A percentile compares a stretch with the other conserved stretches of the same genome.
Evolutionary conservation across 441 rosid species (phyloP).

Genomic region (Euphorbia schlechtendalii): DNA sequence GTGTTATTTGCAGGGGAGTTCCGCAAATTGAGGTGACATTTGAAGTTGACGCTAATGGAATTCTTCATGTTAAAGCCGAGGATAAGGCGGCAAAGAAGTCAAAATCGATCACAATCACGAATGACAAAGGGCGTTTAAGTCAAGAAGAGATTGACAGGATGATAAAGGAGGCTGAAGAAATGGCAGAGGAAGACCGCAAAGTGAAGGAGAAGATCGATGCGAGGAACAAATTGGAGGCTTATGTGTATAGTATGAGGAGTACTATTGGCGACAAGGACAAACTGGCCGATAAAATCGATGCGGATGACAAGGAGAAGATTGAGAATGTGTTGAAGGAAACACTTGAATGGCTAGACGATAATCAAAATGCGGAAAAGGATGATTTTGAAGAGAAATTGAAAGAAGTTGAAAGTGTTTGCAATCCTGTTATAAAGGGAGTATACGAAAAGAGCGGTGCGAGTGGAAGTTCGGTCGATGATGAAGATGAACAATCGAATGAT

Average conservation of each 20-base stretch:
- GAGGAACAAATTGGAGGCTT: conserved; percentile 46
- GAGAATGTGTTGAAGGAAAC: conserved; percentile 34
- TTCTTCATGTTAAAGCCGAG: conserved; percentile 45
- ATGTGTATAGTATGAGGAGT: conserved; percentile 44
- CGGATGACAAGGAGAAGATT: conserved; percentile 40
- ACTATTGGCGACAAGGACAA: conserved; percentile 39
- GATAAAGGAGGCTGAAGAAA: conserved; percentile 52
- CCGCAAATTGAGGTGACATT: conserved; percentile 56
- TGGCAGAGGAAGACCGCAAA: conserved; percentile 46
- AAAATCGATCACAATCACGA: conserved; percentile 41
- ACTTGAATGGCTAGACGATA: conserved; percentile 54
- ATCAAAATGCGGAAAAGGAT: conserved; percentile 44
- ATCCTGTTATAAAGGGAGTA: conserved; percentile 40
- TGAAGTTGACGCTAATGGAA: conserved; percentile 51
- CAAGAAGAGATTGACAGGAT: conserved; percentile 50
- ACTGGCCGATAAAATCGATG: conserved; percentile 38
- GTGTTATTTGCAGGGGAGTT: conserved; percentile 37
- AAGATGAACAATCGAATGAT: conserved; percentile 29
- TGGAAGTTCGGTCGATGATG: conserved; percentile 17
- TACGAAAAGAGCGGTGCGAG: conserved; percentile 33
- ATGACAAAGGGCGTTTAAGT: conserved; percentile 44
- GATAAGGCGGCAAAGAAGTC: conserved; percentile 49
- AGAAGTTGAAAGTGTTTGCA: conserved; percentile 49
- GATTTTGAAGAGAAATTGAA: conserved; percentile 46
- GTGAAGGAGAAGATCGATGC: conserved; percentile 45